Evolutionary conservation across 2,329 filamentous ascomycete genomes (phyloP), one percentile per base, ranked within the genome.

Genomic region (Colletotrichum godetiae): DNA sequence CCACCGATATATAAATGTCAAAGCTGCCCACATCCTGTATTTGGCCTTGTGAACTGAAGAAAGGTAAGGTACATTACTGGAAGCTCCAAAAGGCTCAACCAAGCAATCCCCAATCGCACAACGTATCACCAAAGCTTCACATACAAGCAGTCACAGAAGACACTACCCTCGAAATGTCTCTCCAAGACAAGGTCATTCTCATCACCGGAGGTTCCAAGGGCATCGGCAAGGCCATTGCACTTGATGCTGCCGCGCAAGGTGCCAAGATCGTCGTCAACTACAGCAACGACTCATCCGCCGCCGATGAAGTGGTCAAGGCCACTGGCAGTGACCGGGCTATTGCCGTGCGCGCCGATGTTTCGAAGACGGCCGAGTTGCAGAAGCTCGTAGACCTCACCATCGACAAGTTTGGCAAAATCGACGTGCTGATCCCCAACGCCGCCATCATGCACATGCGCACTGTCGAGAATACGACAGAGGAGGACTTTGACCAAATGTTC

Each of bases 251-350:
- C 77, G 82, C 84, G 72, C 86, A 87, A 65, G 90, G 90, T 37
- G 88, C 88, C 76, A 87, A 82, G 75, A 87, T 92, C 49, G 83
- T 91, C 55, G 84, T 92, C 75, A 92, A 91, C 81, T 92, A 92
- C 81, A 78, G 80, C 75, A 74, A 56, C 57, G 85, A 89, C 42
- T 75, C 78, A 3, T 81, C 86, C 0, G 88, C 90, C 1, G 83
- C 88, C 6, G 81, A 82, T 8, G 78, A 78, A 31, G 78, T 92
- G 0, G 85, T 91, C 42, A 62, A 82, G 5, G 75, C 85, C 53
- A 86, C 90, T 49, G 88, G 88, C 19, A 58, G 79, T 4, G 81
- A 86, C 63, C 83, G 85, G 4, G 86, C 87, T 7, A 78, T 89
- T 27, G 86, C 88, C 24, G 83, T 93, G 29, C 85, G 90, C 81